Evolutionary conservation across 768 basidiomycete species (phyloP), one percentile per base, ranked within the genome.

Genomic region (Cytidiella melzeri): DNA sequence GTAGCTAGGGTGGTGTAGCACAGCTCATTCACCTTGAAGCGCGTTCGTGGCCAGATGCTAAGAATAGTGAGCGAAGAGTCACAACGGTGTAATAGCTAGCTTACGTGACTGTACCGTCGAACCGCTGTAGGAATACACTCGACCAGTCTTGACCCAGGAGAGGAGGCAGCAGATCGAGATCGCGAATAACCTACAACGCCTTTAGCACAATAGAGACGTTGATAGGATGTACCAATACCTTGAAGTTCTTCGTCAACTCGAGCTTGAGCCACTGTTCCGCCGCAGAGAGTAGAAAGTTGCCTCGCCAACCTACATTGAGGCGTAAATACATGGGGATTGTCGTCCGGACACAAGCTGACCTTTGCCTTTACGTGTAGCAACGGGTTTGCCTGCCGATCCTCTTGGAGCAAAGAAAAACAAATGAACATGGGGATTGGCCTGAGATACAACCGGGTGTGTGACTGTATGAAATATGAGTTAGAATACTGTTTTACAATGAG

Each of bases 231-330:
- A 36, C 28, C 41, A 61, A 34, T 49, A 72, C 89, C 70, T 90
- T 92, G 76, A 95, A 94, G 62, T 97, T 96, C 73, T 97, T 98
- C 3, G 92, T 89, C 11, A 99, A 71, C 62, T 98, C 95, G 38
- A 96, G 79, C 64, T 97, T 97, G 52, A 96, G 73, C 81, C 89
- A 93, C 57, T 95, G 93, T 64, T 97, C 93, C 3, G 87, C 85
- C 1, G 93, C 93, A 2, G 91, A 92, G 9, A 97, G 69, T 18
- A 97, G 59, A 64, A 92, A 97, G 42, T 96, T 96, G 42, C 94
- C 96, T 61, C 95, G 72, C 96, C 95, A 98, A 1, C 94, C 89
- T 82, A 34, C 20, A n/a, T 46, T 18, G 43, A 34, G 27, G 30
- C 37, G n/a, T 28, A 40, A n/a, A 41, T 58, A 23, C 18, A 6